Evolutionary conservation across 768 basidiomycete species (phyloP).

Genomic region (Pluteus cervinus): DNA sequence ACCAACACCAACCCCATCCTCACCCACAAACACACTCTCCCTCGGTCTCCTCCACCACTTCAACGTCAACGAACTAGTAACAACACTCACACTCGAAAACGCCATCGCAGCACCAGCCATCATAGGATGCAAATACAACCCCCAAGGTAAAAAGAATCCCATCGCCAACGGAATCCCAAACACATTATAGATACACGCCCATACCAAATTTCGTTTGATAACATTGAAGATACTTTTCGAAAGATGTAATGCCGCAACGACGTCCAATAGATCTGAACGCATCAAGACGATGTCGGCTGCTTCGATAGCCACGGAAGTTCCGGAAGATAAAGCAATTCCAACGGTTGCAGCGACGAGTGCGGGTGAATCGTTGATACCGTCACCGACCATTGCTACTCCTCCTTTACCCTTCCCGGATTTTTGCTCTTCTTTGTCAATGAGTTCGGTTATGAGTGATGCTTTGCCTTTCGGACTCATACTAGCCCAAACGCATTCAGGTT

Average conservation of each 20-base stretch:
- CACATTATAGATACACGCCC: constrained; percentile 95
- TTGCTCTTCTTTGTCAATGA: constrained; percentile 66
- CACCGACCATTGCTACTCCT: constrained; percentile 96
- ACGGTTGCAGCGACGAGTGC: constrained; percentile 95
- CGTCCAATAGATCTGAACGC: constrained; percentile 94
- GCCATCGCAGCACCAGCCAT: constrained; percentile 99
- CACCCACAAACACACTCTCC: constrained; percentile 66
- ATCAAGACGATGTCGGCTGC: constrained; percentile 98
- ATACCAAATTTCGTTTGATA: constrained; percentile 89
- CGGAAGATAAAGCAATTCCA: constrained; percentile 93
- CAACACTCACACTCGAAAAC: constrained; percentile 93
- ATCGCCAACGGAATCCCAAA: constrained; percentile 95
- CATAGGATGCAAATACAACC: constrained; percentile 95
- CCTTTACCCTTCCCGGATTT: too few relatives aligned
- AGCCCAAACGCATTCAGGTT: constrained; percentile 78
- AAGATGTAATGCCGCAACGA: constrained; percentile 93
- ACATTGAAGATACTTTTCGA: constrained; percentile 83
- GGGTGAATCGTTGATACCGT: constrained; percentile 98
- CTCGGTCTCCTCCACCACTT: constrained; percentile 76
- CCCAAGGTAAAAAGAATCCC: constrained; percentile 91
- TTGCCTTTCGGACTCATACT: constrained; percentile 96
- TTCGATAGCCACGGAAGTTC: constrained; percentile 96
- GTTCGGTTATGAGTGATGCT: constrained; percentile 73
- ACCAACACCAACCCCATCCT: constrained; percentile 42
- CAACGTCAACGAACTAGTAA: constrained; percentile 81